Percentiles rank a stretch among this genome's conserved stretches.
phyloP scores from a whole-genome alignment of 148 eudicot genomes.

The Chenopodium album region DNA sequence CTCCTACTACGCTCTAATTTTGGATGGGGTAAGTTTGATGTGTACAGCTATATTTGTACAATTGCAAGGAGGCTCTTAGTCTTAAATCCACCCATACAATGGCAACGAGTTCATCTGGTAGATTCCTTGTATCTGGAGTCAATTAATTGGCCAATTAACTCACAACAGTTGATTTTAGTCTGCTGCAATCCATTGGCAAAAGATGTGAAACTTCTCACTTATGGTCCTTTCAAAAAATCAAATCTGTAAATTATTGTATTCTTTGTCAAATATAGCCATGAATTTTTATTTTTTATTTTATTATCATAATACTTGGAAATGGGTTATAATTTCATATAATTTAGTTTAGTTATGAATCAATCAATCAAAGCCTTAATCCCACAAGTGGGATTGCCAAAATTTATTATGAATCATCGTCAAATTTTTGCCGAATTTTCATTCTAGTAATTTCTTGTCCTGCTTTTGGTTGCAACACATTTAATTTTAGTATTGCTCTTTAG shows the following conservation, averaged over 20 bases:
- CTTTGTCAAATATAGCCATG: not conserved
- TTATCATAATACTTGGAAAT: too few species aligned
- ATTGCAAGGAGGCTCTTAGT: not conserved
- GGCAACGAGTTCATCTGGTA: not conserved
- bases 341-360: too few species aligned
- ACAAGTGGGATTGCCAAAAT: too few species aligned
- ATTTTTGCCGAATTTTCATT: too few species aligned
- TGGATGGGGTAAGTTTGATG: too few species aligned
- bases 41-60: not conserved
- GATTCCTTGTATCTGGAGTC: conserved; percentile 1
- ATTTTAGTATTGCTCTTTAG: not conserved
- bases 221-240: not conserved
- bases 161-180: not conserved
- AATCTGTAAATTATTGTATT: not conserved
- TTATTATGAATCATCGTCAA: too few species aligned
- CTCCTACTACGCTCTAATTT: not conserved
- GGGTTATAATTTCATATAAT: too few species aligned
- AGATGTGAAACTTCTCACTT: too few species aligned
- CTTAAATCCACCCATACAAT: not conserved
- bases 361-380: too few species aligned
- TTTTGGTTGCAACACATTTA: not conserved
- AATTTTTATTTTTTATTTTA: too few species aligned
- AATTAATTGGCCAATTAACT: not conserved
- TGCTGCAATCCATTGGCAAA: not conserved
- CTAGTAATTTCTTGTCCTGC: not conserved